Conservation (phyloP, 2,329 filamentous ascomycete genomes). For the Pseudogymnoascus destructans region DNA sequence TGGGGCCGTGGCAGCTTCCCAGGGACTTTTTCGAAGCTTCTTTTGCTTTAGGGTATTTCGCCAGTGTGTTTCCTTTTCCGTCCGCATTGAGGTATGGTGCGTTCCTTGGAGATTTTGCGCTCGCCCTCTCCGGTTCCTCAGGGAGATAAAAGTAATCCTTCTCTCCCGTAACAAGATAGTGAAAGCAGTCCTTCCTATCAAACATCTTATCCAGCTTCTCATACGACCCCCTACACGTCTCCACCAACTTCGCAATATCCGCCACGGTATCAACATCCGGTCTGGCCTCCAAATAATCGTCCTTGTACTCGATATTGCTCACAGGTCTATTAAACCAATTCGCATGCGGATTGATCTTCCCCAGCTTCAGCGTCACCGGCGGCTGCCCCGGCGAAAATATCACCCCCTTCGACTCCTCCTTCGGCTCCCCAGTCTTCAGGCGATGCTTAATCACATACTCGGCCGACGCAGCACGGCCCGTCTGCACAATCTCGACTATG, state of each 20-base stretch:
- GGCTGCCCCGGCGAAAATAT: slow-evolving; percentile 20
- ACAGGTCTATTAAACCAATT: slow-evolving; percentile 41
- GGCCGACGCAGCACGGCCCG: slow-evolving; percentile 27
- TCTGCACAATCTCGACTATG: slow-evolving; percentile 30
- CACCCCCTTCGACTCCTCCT: not conserved
- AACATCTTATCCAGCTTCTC: slow-evolving; percentile 41
- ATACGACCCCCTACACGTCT: slow-evolving; percentile 39
- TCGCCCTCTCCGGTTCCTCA: slow-evolving; percentile 21
- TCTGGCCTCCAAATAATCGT: slow-evolving; percentile 38
- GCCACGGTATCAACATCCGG: slow-evolving; percentile 40
- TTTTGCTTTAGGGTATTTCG: slow-evolving; percentile 25
- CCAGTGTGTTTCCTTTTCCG: slow-evolving; percentile 24
- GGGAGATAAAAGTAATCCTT: slow-evolving; percentile 38
- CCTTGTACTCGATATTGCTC: slow-evolving; percentile 35
- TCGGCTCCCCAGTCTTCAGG: not conserved
- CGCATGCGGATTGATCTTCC: slow-evolving; percentile 37
- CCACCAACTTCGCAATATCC: slow-evolving; percentile 37
- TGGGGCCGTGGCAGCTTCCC: slow-evolving; percentile 41
- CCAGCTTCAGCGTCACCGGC: slow-evolving; percentile 30
- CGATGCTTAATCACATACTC: slow-evolving; percentile 12
- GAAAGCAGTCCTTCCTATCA: slow-evolving; percentile 38
- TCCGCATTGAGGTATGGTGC: slow-evolving; percentile 27
- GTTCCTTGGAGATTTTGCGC: slow-evolving; percentile 22
- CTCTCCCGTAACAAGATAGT: slow-evolving; percentile 36
- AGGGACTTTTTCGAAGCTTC: slow-evolving; percentile 29